A percentile compares a stretch with the other conserved stretches of the same genome.
Evolutionary conservation across 257 asterid species (phyloP).

Genomic region (Plantago major): DNA sequence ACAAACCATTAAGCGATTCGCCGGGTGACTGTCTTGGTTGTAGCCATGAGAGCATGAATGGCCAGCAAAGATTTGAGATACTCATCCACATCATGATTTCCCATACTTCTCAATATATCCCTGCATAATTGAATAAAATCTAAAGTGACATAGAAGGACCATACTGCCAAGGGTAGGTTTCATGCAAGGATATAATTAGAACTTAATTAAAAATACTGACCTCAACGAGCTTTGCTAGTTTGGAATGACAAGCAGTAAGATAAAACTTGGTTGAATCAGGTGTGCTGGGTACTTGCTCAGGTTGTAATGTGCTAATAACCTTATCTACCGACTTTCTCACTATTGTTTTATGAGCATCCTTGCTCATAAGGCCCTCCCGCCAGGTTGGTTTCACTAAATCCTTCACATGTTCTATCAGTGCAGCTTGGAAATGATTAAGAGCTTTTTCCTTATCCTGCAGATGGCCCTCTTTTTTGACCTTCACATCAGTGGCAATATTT

Average conservation of each 20-base stretch:
- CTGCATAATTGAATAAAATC: conserved; percentile 53
- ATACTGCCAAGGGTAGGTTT: too few relatives aligned
- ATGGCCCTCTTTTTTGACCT: conserved; percentile 28
- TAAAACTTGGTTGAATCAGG: conserved; percentile 49
- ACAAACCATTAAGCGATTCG: conserved; percentile 18
- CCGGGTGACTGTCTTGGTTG: conserved; percentile 14
- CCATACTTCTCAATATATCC: conserved; percentile 69
- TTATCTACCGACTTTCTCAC: conserved; percentile 72
- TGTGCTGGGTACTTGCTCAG: conserved; percentile 65
- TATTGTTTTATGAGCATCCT: conserved; percentile 72
- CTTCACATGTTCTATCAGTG: conserved; percentile 70
- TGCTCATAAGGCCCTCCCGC: conserved; percentile 70
- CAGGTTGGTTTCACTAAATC: conserved; percentile 78
- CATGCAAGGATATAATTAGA: conserved; percentile 13
- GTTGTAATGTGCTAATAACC: conserved; percentile 56
- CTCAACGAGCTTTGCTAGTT: conserved; percentile 75
- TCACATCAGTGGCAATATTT: conserved; percentile 31
- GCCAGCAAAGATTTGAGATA: conserved; percentile 16
- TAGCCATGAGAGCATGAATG: not conserved
- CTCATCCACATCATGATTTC: conserved; percentile 39
- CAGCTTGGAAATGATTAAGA: conserved; percentile 48
- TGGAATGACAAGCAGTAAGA: conserved; percentile 50
- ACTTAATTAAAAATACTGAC: conserved; percentile 47
- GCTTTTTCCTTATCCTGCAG: conserved; percentile 42
- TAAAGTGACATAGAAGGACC: conserved; percentile 13